Evolutionary conservation across 139 green algal genomes (phyloP), one percentile per base, ranked within the genome.

Genomic region (Eudorina sp.): DNA sequence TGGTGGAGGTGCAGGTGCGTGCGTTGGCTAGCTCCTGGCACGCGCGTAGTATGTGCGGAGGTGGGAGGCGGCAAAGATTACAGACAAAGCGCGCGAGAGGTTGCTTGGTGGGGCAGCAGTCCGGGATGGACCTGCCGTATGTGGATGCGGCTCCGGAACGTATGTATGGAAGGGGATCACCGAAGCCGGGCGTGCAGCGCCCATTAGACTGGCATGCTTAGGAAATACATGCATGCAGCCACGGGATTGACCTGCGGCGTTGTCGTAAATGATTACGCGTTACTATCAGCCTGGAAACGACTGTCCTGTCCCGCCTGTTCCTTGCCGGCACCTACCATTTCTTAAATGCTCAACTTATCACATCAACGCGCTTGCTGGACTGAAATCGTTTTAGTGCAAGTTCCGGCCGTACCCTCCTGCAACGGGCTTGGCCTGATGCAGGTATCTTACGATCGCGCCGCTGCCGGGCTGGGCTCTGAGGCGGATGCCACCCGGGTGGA

Each of bases 361-460:
- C 7, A 18, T 58, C 5, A 11, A 40, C 73, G 0, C 25, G 11
- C 23, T 31, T 58, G 7, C 29, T 34, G 3, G n/a, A n/a, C n/a
- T n/a, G n/a, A n/a, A n/a, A n/a, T n/a, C n/a, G n/a, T n/a, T n/a
- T n/a, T n/a, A n/a, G n/a, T n/a, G n/a, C n/a, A n/a, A n/a, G n/a
- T n/a, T n/a, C n/a, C n/a, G n/a, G n/a, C n/a, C n/a, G n/a, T n/a
- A n/a, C n/a, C n/a, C n/a, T 40, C 23, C 25, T 11, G 43, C 41
- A 2, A 25, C 18, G 21, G 5, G 31, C 43, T 2, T 27, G 8
- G 46, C 41, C 13, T 46, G 36, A 6, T 31, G 18, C 46, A 82
- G 74, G 75, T 83, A n/a, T 62, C 51, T 19, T 83, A 83, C 46
- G 75, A 83, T 38, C 48, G 48, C n/a, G 40, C 76, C 2, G 36